phyloP scores from a whole-genome alignment of 2,329 filamentous ascomycete species.

The Paradendryphiella salina region DNA sequence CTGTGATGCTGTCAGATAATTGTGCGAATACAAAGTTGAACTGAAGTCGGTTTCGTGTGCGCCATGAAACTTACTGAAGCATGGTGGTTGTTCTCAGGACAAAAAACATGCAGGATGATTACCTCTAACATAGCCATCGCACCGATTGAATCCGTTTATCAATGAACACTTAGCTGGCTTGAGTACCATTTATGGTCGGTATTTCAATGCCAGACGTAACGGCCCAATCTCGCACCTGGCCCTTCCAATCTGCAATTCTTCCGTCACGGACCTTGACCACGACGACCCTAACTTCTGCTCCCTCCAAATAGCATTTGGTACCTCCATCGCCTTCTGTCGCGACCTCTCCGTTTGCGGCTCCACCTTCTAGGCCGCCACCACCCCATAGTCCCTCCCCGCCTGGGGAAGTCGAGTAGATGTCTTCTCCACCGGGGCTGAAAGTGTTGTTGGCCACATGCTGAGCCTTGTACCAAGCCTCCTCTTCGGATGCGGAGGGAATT shows the following conservation, averaged over 20 bases:
- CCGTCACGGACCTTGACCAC: slow-evolving; percentile 83
- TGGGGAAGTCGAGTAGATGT: slow-evolving; percentile 35
- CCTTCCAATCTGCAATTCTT: slow-evolving; percentile 92
- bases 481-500: slow-evolving; percentile 71
- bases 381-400: slow-evolving; percentile 51
- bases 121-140: too few relatives aligned
- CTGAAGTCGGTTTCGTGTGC: too few relatives aligned
- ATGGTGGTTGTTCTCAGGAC: too few relatives aligned
- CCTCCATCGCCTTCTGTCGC: slow-evolving; percentile 50
- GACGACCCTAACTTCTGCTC: slow-evolving; percentile 83
- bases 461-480: slow-evolving; percentile 82
- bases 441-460: slow-evolving; percentile 91
- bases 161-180: too few relatives aligned
- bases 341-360: slow-evolving; percentile 48
- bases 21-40: too few relatives aligned
- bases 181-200: too few relatives aligned
- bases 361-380: slow-evolving; percentile 48
- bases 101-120: too few relatives aligned
- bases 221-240: slow-evolving; percentile 80
- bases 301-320: slow-evolving; percentile 71
- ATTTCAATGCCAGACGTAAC: too few relatives aligned
- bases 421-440: slow-evolving; percentile 58
- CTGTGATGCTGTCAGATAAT: too few relatives aligned
- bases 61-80: too few relatives aligned
- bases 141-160: too few relatives aligned